These are phyloP conservation scores for Quercus glauca DNA, from an alignment of 306 rosid species.

Conservation along the genomic window DNA sequence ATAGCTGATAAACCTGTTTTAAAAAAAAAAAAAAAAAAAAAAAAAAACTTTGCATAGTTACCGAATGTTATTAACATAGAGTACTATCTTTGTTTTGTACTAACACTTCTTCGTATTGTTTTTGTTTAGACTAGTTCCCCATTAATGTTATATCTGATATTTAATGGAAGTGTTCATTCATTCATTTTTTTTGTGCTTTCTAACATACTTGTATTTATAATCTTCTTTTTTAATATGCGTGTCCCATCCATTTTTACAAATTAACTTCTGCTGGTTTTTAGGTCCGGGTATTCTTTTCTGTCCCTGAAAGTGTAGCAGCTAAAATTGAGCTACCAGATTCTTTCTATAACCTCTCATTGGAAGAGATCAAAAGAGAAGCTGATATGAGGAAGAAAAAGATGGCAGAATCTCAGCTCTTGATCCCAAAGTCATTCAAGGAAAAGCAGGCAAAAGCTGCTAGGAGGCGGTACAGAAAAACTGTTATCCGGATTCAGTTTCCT, in stretches of 20 bases:
- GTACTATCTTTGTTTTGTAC: neutral
- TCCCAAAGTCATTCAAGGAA: constrained; percentile 81
- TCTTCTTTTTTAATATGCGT: neutral
- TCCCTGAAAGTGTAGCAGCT: constrained; percentile 80
- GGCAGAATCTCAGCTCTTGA: constrained; percentile 84
- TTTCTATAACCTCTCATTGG: constrained; percentile 65
- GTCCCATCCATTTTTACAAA: neutral
- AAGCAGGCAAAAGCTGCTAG: constrained; percentile 82
- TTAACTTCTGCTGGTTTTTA: constrained; percentile 20
- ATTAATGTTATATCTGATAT: neutral
- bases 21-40: too few relatives aligned
- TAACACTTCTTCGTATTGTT: neutral
- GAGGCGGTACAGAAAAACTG: constrained; percentile 60
- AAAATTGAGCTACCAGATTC: constrained; percentile 85
- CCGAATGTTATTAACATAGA: neutral
- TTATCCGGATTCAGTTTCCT: constrained; percentile 86
- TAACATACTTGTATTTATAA: neutral
- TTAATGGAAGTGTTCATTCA: neutral
- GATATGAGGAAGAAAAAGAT: constrained; percentile 79
- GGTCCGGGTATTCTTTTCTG: constrained; percentile 93
- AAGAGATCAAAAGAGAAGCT: constrained; percentile 90
- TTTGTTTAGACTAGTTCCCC: neutral
- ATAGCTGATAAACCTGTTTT: neutral
- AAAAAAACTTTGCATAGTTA: neutral
- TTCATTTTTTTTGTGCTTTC: neutral